Conservation (phyloP, 805 yeast species). For the Clavispora vitiphila region DNA sequence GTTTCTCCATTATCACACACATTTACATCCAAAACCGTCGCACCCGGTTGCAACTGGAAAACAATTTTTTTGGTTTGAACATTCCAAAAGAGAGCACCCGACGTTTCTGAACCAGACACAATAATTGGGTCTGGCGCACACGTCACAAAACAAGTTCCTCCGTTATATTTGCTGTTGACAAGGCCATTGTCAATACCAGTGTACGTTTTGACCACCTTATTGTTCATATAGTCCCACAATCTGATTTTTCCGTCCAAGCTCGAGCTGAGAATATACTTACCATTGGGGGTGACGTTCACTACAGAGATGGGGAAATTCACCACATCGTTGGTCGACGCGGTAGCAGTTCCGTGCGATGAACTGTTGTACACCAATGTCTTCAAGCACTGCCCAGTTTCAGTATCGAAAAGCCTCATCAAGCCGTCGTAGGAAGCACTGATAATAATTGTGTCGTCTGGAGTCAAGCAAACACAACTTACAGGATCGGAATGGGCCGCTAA, state of each 20-base stretch:
- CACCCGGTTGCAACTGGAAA: conserved; percentile 16
- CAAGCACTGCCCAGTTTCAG: conserved; percentile 84
- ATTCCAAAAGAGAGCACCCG: conserved; percentile 59
- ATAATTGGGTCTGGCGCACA: conserved; percentile 34
- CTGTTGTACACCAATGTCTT: conserved; percentile 79
- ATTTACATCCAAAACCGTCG: conserved; percentile 42
- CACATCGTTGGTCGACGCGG: conserved; percentile 49
- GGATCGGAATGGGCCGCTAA: conserved; percentile 93
- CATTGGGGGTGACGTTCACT: conserved; percentile 74
- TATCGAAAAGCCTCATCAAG: conserved; percentile 80
- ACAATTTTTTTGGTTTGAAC: conserved; percentile 53
- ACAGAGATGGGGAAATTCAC: conserved; percentile 66
- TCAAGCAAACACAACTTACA: conserved; percentile 67
- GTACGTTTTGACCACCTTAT: conserved; percentile 74
- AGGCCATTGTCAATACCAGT: conserved; percentile 25
- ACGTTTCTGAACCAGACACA: conserved; percentile 58
- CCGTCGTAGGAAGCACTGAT: conserved; percentile 92
- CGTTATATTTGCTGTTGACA: conserved; percentile 48
- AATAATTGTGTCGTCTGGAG: conserved; percentile 75
- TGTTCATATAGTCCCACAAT: conserved; percentile 83
- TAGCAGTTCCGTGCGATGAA: conserved; percentile 53
- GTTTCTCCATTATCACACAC: conserved; percentile 29
- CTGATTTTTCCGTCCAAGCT: conserved; percentile 75
- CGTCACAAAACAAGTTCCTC: conserved; percentile 49
- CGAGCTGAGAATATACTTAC: conserved; percentile 69